Conservation (phyloP, 108 stramenopile species). For the Epithemia pelagica region DNA sequence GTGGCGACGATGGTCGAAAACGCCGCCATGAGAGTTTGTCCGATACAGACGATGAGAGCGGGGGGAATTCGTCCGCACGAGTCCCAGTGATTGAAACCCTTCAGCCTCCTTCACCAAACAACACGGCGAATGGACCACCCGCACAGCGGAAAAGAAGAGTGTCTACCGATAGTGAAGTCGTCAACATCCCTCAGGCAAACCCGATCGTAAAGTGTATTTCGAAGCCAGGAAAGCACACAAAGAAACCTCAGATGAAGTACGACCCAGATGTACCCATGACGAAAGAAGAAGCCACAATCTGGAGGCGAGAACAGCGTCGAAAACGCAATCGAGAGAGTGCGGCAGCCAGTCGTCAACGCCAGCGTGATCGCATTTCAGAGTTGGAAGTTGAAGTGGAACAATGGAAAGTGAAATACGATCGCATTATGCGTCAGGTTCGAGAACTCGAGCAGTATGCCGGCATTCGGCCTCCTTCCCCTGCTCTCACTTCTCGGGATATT, state of each 20-base stretch:
- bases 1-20: background rate
- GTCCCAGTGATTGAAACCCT: background rate
- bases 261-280: conserved; percentile 81
- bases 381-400: conserved; percentile 61
- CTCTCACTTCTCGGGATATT: background rate
- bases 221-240: conserved; percentile 9
- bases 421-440: conserved; percentile 44
- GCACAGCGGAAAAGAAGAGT: background rate
- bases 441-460: conserved; percentile 24
- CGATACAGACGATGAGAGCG: background rate
- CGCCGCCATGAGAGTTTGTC: background rate
- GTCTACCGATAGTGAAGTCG: background rate
- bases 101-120: background rate
- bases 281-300: conserved; percentile 62
- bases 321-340: conserved; percentile 80
- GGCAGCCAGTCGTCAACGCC: conserved; percentile 67
- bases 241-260: conserved; percentile 79
- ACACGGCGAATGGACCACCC: background rate
- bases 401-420: conserved; percentile 61
- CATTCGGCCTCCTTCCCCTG: background rate
- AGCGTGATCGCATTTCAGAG: conserved; percentile 72
- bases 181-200: background rate
- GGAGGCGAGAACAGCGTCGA: conserved; percentile 80
- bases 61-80: background rate
- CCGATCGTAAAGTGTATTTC: background rate